Base-by-base conservation (phyloP, 2,329 filamentous ascomycete species). In the Thermothelomyces thermophilus region DNA sequence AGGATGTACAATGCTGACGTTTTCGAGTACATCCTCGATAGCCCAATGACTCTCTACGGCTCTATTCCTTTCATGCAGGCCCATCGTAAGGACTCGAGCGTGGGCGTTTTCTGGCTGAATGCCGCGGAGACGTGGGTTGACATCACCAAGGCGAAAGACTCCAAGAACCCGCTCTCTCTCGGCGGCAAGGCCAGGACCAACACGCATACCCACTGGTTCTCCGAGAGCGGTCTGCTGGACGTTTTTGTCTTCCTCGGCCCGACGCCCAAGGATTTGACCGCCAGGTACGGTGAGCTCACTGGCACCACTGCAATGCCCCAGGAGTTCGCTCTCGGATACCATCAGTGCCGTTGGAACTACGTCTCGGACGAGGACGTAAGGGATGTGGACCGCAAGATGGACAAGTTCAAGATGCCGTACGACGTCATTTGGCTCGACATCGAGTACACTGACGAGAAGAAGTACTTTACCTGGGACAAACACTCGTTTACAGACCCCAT, bases 271-370 rank as follows among this genome's bases (percentile, higher is more conserved):
- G 87, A 94, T 57, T 76, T 98, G 36, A 85, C 84, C 56, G 86
- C 84, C 61, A 82, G 79, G 26, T 98, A 95, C 65, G 83, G 84
- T 55, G 88, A 95, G 66, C 80, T 98, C 40, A 98, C 93, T 8
- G 93, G 93, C 22, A 91, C 84, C 62, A 93, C 90, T 26, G 84
- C 90, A 53, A 80, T 98, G 68, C 93, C 93, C 1, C 90, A 95
- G 62, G 86, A 93, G 56, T 96, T 96, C 61, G 79, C 91, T 2
- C 82, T 98, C 58, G 93, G 82, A 11, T 96, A 97, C 68, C 93
- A 98, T 64, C 93, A 98, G 68, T 97, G 93, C 67, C 86, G 93
- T 60, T 98, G 93, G 93, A 98, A 98, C 71, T 98, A 98, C 65
- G 84, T 96, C 50, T 94, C 89, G 1, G 91, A 96, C 61, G 90